Evolutionary conservation across 176 grass and related monocot species (phyloP), one percentile per base, ranked within the genome.

Genomic region (Rhynchospora pubera): DNA sequence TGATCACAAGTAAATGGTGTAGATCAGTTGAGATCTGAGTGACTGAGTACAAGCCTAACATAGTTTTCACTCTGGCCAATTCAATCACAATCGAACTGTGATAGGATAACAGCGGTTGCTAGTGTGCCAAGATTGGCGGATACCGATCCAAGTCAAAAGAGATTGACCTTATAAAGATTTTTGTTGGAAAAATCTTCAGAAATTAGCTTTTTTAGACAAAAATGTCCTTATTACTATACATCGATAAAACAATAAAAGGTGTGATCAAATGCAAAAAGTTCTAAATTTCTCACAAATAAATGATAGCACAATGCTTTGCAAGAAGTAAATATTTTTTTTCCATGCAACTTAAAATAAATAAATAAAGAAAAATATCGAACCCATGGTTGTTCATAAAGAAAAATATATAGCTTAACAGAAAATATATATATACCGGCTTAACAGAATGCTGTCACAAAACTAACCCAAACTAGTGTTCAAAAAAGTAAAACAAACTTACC

Each of bases 401-500:
- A 23, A 2, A 22, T 50, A 50, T 14, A n/a, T n/a, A n/a, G n/a
- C n/a, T n/a, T n/a, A n/a, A n/a, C n/a, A n/a, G n/a, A n/a, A n/a
- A n/a, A n/a, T n/a, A n/a, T n/a, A n/a, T n/a, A n/a, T n/a, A n/a
- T n/a, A 24, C 70, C 70, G 52, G 70, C 11, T 21, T 21, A 75
- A 75, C 71, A 75, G 71, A 55, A 75, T 75, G 22, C 8, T 75
- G 45, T 75, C 71, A 75, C 42, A 51, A 75, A 75, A 75, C 23
- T 48, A 76, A 50, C 16, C 23, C 72, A 76, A 50, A 55, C 6
- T 23, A 76, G 14, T 50, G 19, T 74, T 74, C 45, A 51, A 55
- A 55, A 22, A 55, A 11, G 1, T 51, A 11, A 51, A 55, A 55
- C 72, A 52, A 55, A 26, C 21, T 26, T 9, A 74, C 34, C 30